phyloP scores from a whole-genome alignment of 2,329 filamentous ascomycete species.

The Diaporthe citrichinensis region DNA sequence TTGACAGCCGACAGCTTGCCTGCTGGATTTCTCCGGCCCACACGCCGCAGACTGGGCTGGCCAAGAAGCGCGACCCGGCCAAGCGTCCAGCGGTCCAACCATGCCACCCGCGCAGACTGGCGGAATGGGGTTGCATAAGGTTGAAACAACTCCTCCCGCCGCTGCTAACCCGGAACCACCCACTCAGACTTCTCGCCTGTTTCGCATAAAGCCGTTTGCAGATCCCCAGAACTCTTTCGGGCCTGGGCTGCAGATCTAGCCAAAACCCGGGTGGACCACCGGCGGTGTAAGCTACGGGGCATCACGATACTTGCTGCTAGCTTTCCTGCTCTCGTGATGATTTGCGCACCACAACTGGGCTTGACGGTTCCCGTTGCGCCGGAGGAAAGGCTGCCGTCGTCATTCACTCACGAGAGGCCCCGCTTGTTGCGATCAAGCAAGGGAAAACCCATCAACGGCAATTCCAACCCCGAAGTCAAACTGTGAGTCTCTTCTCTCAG shows the following conservation, averaged over 20 bases:
- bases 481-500: neutral
- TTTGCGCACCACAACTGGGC: neutral
- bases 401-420: neutral
- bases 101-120: conserved; percentile 17
- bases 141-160: conserved; percentile 39
- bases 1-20: neutral
- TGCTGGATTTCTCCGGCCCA: conserved; percentile 16
- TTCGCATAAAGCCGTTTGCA: conserved; percentile 38
- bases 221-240: conserved; percentile 34
- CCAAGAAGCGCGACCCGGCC: conserved; percentile 24
- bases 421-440: neutral
- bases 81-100: conserved; percentile 3
- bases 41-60: conserved; percentile 2
- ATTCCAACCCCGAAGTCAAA: neutral
- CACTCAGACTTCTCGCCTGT: conserved; percentile 38
- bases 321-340: conserved; percentile 12
- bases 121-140: conserved; percentile 29
- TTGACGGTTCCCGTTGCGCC: neutral
- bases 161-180: conserved; percentile 21
- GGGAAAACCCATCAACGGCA: neutral
- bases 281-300: conserved; percentile 8
- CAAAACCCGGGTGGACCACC: conserved; percentile 5
- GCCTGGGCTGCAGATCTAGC: conserved; percentile 27
- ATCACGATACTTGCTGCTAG: neutral
- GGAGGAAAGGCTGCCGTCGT: neutral